These are phyloP conservation scores for Candida xyloterini DNA, from an alignment of 805 yeast genomes.

Conservation along the genomic window DNA sequence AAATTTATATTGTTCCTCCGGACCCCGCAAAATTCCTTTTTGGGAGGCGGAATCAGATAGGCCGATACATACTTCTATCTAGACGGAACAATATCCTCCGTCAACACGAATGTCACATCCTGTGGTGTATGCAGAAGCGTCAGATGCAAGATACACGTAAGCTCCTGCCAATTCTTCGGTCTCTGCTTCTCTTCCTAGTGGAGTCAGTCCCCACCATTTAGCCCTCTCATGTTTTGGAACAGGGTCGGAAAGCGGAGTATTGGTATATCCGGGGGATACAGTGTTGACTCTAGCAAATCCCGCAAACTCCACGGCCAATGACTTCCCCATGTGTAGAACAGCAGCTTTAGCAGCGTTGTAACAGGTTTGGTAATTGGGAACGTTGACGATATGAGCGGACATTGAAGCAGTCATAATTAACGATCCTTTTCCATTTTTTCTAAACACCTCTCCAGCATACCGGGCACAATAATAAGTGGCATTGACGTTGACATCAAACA, in stretches of 20 bases:
- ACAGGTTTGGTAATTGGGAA: conserved; percentile 46
- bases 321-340: conserved; percentile 41
- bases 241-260: conserved; percentile 37
- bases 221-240: conserved; percentile 16
- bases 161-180: conserved; percentile 51
- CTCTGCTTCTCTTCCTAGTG: conserved; percentile 49
- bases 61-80: neutral
- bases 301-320: conserved; percentile 45
- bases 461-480: conserved; percentile 55
- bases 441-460: conserved; percentile 46
- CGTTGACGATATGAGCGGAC: conserved; percentile 54
- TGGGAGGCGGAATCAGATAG: neutral
- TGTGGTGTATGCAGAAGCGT: conserved; percentile 49
- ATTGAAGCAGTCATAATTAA: conserved; percentile 53
- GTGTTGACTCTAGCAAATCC: conserved; percentile 46
- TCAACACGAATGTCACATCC: conserved; percentile 50
- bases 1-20: neutral
- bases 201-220: conserved; percentile 35
- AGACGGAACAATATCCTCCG: conserved; percentile 41
- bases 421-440: conserved; percentile 46
- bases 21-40: conserved; percentile 3
- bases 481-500: conserved; percentile 47
- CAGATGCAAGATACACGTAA: conserved; percentile 50
- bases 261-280: conserved; percentile 47
- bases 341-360: conserved; percentile 46